Evolutionary conservation across 2,329 filamentous ascomycete species (phyloP).

Genomic region (Penicillium frequentans): DNA sequence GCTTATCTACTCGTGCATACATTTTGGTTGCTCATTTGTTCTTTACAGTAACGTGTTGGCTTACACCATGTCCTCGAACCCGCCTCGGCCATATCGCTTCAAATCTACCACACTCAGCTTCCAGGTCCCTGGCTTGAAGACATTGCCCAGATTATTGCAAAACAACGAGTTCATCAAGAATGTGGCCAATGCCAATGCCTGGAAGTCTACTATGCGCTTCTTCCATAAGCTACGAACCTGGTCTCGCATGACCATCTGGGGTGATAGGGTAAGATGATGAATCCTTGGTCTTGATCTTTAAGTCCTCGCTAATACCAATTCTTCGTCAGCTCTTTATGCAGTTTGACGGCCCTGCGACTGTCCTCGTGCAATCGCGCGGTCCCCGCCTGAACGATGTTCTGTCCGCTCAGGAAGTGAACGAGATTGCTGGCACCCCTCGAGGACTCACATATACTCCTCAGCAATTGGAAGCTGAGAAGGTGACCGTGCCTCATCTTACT

Average conservation of each 20-base stretch:
- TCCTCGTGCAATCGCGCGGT: conserved; percentile 86
- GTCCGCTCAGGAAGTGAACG: conserved; percentile 76
- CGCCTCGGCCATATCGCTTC: conserved; percentile 83
- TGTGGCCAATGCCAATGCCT: conserved; percentile 70
- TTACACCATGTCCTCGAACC: conserved; percentile 73
- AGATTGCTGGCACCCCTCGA: conserved; percentile 79
- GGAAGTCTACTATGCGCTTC: conserved; percentile 66
- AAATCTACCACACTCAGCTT: conserved; percentile 72
- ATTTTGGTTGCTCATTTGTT: conserved; percentile 5
- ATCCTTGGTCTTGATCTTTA: neutral
- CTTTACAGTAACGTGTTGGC: conserved; percentile 74
- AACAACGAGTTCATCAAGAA: conserved; percentile 71
- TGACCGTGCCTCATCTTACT: conserved; percentile 25
- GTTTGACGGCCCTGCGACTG: conserved; percentile 81
- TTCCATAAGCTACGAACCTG: conserved; percentile 72
- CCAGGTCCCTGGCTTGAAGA: conserved; percentile 68
- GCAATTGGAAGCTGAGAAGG: conserved; percentile 15
- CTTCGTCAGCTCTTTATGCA: conserved; percentile 71
- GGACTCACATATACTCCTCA: conserved; percentile 44
- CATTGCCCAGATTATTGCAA: conserved; percentile 64
- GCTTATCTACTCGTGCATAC: conserved; percentile 1
- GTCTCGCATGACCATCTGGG: conserved; percentile 82
- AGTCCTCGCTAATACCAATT: neutral
- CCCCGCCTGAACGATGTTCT: conserved; percentile 76
- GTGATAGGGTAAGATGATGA: conserved; percentile 64